phyloP scores from a whole-genome alignment of 441 rosid species.

The Dalechampia spathulata region DNA sequence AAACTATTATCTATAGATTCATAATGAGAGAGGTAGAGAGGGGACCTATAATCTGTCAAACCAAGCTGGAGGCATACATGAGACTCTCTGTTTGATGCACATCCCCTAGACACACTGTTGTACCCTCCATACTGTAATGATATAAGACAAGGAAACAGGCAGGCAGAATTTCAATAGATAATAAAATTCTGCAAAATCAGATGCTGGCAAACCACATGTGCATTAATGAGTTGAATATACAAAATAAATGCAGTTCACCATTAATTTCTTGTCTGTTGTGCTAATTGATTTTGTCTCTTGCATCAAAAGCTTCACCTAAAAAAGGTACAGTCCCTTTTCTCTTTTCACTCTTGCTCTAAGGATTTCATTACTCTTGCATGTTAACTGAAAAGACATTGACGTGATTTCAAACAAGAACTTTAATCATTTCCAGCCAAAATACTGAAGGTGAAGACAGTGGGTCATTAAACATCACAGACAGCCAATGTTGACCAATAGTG shows the following conservation, averaged over 20 bases:
- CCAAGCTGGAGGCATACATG: constrained; percentile 66
- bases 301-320: constrained; percentile 6
- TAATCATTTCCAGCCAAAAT: neutral
- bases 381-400: neutral
- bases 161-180: neutral
- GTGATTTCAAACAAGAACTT: no score
- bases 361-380: neutral
- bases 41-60: constrained; percentile 74
- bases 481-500: neutral
- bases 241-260: neutral
- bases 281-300: neutral
- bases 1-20: neutral
- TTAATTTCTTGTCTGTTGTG: constrained; percentile 1
- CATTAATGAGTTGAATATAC: neutral
- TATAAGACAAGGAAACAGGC: constrained; percentile 3
- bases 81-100: constrained; percentile 28
- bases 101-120: constrained; percentile 27
- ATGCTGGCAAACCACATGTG: neutral
- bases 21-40: neutral
- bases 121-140: constrained; percentile 63
- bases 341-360: neutral
- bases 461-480: neutral
- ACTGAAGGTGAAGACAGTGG: neutral
- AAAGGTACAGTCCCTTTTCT: neutral
- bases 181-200: neutral